Percentiles rank a stretch among this genome's conserved stretches.
Conservation (phyloP, 352 stramenopile genomes). For the Pythium insidiosum region DNA sequence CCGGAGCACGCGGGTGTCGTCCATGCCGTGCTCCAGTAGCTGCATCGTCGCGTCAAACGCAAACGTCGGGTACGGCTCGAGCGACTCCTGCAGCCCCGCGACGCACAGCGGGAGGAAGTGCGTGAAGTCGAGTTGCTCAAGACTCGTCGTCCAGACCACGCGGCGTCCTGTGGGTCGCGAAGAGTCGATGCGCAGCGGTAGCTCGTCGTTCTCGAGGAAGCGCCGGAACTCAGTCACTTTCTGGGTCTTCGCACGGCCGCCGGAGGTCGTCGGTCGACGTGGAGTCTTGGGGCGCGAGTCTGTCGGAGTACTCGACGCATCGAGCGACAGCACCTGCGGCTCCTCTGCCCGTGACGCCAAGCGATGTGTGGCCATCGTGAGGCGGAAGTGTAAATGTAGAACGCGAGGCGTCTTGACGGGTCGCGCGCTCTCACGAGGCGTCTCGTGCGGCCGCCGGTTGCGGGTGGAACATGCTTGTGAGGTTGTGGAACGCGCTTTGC, state of each 20-base stretch:
- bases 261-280: slow-evolving; percentile 33
- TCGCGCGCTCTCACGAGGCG: too few relatives aligned
- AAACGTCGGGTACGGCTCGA: slow-evolving; percentile 68
- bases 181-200: slow-evolving; percentile 50
- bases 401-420: too few relatives aligned
- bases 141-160: slow-evolving; percentile 45
- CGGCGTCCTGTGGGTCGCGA: slow-evolving; percentile 19
- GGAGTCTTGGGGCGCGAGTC: slow-evolving; percentile 10
- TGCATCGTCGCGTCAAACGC: slow-evolving; percentile 61
- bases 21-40: slow-evolving; percentile 39
- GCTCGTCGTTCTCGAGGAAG: slow-evolving; percentile 56
- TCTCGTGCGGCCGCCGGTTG: slow-evolving; percentile 5
- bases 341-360: slow-evolving; percentile 4
- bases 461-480: slow-evolving; percentile 41
- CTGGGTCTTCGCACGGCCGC: slow-evolving; percentile 31
- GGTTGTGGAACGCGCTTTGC: slow-evolving; percentile 57
- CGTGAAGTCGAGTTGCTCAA: slow-evolving; percentile 53
- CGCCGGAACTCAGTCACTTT: slow-evolving; percentile 70
- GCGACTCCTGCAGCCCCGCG: slow-evolving; percentile 55
- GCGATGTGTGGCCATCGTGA: not conserved
- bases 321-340: slow-evolving; percentile 49
- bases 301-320: slow-evolving; percentile 8
- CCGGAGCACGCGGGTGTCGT: slow-evolving; percentile 41
- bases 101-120: slow-evolving; percentile 72
- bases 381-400: too few relatives aligned